Evolutionary conservation across 257 asterid genomes (phyloP), one percentile per base, ranked within the genome.

Genomic region (Haberlea rhodopensis): DNA sequence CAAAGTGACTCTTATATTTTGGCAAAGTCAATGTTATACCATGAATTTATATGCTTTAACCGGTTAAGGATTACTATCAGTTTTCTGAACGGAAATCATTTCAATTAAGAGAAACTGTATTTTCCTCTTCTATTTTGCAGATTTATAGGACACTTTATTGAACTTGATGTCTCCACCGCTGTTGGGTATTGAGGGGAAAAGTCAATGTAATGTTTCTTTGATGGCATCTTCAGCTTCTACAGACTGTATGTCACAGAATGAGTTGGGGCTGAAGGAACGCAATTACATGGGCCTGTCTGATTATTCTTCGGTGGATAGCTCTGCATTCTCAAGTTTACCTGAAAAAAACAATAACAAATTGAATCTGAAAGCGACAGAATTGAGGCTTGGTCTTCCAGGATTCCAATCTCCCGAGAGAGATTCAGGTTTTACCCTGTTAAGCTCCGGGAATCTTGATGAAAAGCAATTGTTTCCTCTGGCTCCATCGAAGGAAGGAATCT

Each of bases 201-300:
- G 76, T 52, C 84, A 76, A 67, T 72, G 88, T 72, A 78, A 73
- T 68, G 79, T 80, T 24, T 74, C 78, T 34, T 60, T 74, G 72
- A 59, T 81, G 76, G 75, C 80, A 65, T 86, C 89, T 71, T 80
- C 84, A 8, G 18, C 77, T 62, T 76, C 87, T 9, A 53, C 71
- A 45, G 95, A 81, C 25, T 76, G 84, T 56, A 57, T 71, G 8
- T 60, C 76, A 71, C 73, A 55, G 69, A 82, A 77, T 68, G 87
- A 75, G 29, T 64, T 75, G 9, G 66, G 71, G 23, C 74, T 82
- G 67, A 84, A 82, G 65, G 95, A 84, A 72, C 78, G 81, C 8
- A 87, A 87, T 79, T 87, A 87, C 67, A 76, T 87, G 89, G 91
- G 95, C 13, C 61, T 84, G 19, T 84, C 91, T 5, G 85, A 79